These are phyloP conservation scores for Scalesia atractyloides DNA, from an alignment of 129 eudicot species.

Conservation along the genomic window DNA sequence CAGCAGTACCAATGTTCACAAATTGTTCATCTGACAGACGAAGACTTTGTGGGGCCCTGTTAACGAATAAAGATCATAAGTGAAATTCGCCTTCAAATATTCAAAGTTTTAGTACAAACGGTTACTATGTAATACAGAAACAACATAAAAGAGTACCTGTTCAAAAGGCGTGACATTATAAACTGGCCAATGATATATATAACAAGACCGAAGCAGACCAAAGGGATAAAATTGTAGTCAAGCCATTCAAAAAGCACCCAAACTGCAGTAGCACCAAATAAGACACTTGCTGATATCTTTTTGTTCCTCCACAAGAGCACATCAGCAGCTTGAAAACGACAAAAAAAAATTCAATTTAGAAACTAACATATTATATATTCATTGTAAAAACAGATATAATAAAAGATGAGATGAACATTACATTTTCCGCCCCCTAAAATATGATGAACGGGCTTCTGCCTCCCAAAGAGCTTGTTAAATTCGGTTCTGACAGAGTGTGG, in stretches of 20 bases:
- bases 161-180: slow-evolving; percentile 59
- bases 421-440: slow-evolving; percentile 91
- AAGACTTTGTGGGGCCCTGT: slow-evolving; percentile 79
- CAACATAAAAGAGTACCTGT: slow-evolving; percentile 36
- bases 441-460: slow-evolving; percentile 77
- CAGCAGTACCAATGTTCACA: slow-evolving; percentile 50
- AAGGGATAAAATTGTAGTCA: slow-evolving; percentile 72
- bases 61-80: neutral
- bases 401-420: slow-evolving; percentile 28
- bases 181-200: slow-evolving; percentile 69
- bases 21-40: slow-evolving; percentile 59
- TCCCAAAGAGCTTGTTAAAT: slow-evolving; percentile 75
- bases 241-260: slow-evolving; percentile 99
- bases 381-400: neutral
- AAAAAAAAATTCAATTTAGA: neutral
- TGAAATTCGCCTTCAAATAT: neutral
- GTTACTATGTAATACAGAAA: neutral
- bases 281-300: slow-evolving; percentile 79
- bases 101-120: neutral
- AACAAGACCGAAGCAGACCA: slow-evolving; percentile 57
- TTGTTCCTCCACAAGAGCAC: slow-evolving; percentile 96
- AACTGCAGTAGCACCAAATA: slow-evolving; percentile 62
- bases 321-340: slow-evolving; percentile 73
- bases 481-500: slow-evolving; percentile 49
- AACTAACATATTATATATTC: neutral